These are phyloP conservation scores for Fusarium sp. DNA, from an alignment of 2,329 filamentous ascomycete species.

Conservation along the genomic window DNA sequence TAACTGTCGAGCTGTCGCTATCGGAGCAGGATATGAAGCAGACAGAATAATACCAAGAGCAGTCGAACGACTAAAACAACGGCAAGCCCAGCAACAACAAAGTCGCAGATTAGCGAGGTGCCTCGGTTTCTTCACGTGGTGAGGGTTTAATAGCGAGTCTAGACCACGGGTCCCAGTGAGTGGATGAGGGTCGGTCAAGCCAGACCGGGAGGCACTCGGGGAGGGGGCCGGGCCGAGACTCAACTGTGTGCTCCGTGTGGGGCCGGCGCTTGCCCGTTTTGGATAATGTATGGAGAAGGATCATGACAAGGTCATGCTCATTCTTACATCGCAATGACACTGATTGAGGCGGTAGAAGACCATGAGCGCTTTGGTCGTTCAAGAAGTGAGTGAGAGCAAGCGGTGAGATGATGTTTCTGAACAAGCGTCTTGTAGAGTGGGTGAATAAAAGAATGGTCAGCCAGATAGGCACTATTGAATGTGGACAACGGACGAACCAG, in stretches of 20 bases:
- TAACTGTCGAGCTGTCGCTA: neutral
- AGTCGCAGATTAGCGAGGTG: neutral
- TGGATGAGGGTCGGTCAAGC: constrained; percentile 6
- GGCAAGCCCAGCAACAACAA: neutral
- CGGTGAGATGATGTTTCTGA: neutral
- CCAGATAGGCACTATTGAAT: neutral
- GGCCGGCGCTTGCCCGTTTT: constrained; percentile 18
- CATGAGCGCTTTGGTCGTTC: neutral
- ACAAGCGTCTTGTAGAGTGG: neutral
- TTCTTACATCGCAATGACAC: constrained; percentile 13
- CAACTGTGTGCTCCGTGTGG: constrained; percentile 11
- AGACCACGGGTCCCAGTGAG: constrained; percentile 18
- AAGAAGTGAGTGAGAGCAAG: neutral
- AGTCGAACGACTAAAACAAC: constrained; percentile 3
- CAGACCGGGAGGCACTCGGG: neutral
- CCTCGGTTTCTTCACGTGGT: neutral
- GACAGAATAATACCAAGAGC: constrained; percentile 15
- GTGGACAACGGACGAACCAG: neutral
- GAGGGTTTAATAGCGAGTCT: constrained; percentile 4
- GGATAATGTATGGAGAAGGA: neutral
- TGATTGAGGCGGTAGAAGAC: neutral
- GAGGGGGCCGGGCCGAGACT: constrained; percentile 18
- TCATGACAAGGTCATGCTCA: constrained; percentile 14
- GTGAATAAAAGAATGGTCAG: neutral
- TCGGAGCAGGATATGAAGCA: constrained; percentile 8